Percentiles rank a stretch among this genome's conserved stretches.
phyloP scores from a whole-genome alignment of 2,329 filamentous ascomycete genomes.

The Aspergillus amoenus region DNA sequence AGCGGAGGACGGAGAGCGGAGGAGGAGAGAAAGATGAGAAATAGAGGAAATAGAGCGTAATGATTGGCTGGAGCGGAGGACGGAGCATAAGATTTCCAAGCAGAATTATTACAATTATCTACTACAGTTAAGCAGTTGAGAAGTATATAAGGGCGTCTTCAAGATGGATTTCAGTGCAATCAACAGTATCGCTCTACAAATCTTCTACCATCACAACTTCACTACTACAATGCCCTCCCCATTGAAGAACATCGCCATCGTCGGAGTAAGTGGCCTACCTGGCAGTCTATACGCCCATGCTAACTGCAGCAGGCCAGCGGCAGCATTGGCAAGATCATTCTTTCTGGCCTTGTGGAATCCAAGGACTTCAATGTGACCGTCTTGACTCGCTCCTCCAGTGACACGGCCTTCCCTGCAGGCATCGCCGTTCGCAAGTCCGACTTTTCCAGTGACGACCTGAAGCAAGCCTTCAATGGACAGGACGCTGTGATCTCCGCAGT shows the following conservation, averaged over 20 bases:
- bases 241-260: slow-evolving; percentile 14
- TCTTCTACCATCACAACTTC: too few relatives aligned
- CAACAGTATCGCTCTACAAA: too few relatives aligned
- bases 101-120: neutral
- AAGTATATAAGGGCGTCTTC: too few relatives aligned
- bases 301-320: slow-evolving; percentile 22
- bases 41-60: neutral
- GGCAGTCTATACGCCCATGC: neutral
- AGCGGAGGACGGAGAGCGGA: neutral
- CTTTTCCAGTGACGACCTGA: slow-evolving; percentile 24
- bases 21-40: neutral
- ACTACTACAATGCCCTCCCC: neutral
- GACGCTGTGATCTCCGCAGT: slow-evolving; percentile 33
- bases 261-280: slow-evolving; percentile 18
- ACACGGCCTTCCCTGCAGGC: slow-evolving; percentile 19
- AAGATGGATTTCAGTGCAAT: too few relatives aligned
- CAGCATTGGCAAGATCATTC: slow-evolving; percentile 24
- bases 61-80: neutral
- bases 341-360: slow-evolving; percentile 16
- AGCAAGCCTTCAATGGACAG: slow-evolving; percentile 26
- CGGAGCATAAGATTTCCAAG: neutral
- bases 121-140: too few relatives aligned
- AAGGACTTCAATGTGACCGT: slow-evolving; percentile 23
- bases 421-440: slow-evolving; percentile 24
- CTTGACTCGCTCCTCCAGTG: slow-evolving; percentile 22